Evolutionary conservation across 1,284 basidiomycete species (phyloP).

Genomic region (Ganoderma lucidum): DNA sequence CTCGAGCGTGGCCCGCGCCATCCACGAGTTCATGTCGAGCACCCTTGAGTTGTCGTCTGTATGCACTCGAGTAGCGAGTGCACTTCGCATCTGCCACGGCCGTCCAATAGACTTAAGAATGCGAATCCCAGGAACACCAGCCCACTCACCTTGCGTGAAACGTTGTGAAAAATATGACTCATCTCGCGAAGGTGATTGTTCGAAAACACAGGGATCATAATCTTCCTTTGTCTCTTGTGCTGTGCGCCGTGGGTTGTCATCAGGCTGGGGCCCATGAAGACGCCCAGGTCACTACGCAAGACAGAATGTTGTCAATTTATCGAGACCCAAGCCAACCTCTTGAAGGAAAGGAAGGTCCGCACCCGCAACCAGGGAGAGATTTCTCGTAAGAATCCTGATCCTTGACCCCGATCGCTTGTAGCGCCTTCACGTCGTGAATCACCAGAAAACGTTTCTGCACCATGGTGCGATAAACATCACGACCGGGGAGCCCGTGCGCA

Average conservation of each 20-base stretch:
- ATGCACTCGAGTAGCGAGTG: constrained; percentile 22
- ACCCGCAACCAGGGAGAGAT: constrained; percentile 11
- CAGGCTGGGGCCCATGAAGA: constrained; percentile 23
- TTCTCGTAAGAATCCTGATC: constrained; percentile 35
- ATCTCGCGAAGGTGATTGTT: constrained; percentile 24
- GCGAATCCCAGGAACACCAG: no score
- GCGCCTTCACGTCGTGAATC: constrained; percentile 42
- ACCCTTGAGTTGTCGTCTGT: constrained; percentile 7
- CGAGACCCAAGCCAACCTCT: background rate
- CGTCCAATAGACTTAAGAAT: background rate
- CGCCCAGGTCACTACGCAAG: constrained; percentile 8
- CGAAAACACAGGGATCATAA: constrained; percentile 30
- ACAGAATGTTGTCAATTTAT: background rate
- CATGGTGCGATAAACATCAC: background rate
- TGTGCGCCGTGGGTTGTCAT: constrained; percentile 19
- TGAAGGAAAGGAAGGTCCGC: background rate
- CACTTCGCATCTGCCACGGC: constrained; percentile 30
- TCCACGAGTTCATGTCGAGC: constrained; percentile 45
- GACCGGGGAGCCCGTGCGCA: background rate
- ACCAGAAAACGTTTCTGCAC: constrained; percentile 20
- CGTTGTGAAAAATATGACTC: constrained; percentile 24
- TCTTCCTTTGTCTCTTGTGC: constrained; percentile 28
- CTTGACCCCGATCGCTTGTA: constrained; percentile 50
- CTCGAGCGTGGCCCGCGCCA: constrained; percentile 45
- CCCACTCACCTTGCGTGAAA: constrained; percentile 18